phyloP scores from a whole-genome alignment of 345 rosid species.

The Raphanus sativus region DNA sequence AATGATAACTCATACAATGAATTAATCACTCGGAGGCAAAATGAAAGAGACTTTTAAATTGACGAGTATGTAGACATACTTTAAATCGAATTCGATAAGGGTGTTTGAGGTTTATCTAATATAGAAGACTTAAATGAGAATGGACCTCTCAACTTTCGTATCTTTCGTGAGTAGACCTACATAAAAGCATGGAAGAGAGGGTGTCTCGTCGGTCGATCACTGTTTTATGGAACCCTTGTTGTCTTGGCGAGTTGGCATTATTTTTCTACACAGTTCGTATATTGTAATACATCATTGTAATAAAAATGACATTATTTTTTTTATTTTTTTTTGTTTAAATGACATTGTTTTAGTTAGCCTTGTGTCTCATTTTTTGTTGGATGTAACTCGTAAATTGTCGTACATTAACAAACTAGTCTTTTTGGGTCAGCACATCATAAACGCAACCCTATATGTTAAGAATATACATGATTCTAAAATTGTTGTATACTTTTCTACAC shows the following conservation, averaged over 20 bases:
- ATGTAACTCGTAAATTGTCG: background rate
- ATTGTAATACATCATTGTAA: background rate
- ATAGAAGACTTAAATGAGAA: conserved; percentile 17
- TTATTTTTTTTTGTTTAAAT: no score
- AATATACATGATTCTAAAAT: background rate
- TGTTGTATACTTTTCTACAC: background rate
- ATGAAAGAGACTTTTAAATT: conserved; percentile 25
- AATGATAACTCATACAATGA: background rate
- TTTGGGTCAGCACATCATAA: background rate
- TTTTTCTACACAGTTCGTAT: no score
- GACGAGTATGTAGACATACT: background rate
- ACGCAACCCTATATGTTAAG: background rate
- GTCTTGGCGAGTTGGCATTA: background rate
- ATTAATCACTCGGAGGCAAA: background rate
- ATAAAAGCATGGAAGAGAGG: conserved; percentile 8
- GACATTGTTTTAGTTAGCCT: background rate
- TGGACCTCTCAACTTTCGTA: conserved; percentile 17
- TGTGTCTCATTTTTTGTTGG: background rate
- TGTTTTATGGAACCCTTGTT: background rate
- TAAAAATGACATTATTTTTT: background rate
- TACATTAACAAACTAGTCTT: background rate
- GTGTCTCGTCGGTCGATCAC: conserved; percentile 12
- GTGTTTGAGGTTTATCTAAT: conserved; percentile 19
- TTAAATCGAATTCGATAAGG: background rate
- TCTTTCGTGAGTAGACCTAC: conserved; percentile 24